Base-by-base conservation (phyloP, 495 filamentous ascomycete species). In the Haplographium delicatum region DNA sequence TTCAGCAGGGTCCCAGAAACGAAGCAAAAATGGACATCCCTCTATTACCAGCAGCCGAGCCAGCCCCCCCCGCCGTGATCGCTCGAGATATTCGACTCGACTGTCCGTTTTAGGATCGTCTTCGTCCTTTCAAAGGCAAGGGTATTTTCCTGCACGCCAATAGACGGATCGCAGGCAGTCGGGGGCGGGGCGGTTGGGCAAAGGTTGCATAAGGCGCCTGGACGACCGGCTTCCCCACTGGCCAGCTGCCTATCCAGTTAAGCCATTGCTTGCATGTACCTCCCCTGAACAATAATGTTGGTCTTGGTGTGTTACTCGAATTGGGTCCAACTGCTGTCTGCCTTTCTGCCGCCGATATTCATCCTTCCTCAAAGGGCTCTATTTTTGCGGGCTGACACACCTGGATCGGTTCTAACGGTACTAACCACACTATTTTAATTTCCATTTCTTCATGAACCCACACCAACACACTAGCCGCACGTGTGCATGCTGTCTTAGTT, bases 141-240 rank as follows among this genome's bases (percentile, higher is more conserved):
- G 18, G 20, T 34, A 34, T 28, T 19, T 22, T 41, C 30, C 26
- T 28, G 51, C 31, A 6, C 42, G 33, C 57, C 44, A 55, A 59
- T 56, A 9, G 22, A 11, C 42, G 18, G 8, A 4, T 25, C 30
- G n/a, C 35, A 46, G 18, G 43, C 26, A 26, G 8, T 41, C 26
- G 43, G 52, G 44, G 57, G 48, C 52, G 52, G 57, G 57, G 57
- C 48, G 47, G 57, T 50, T 59, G 50, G 51, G 30, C 51, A 46
- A 16, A 19, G 49, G 49, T 43, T 40, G 16, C 57, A 59, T 56
- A 33, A 54, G 46, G 57, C 57, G 57, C 52, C 52, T 52, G 44
- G 53, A 34, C 44, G 27, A 1, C 44, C 20, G 5, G 5, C 28
- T 44, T 42, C 46, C 53, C 53, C 53, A 48, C 28, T 56, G 38